Base-by-base conservation (phyloP, 2,329 filamentous ascomycete genomes). In the Mollisia scopiformis region DNA sequence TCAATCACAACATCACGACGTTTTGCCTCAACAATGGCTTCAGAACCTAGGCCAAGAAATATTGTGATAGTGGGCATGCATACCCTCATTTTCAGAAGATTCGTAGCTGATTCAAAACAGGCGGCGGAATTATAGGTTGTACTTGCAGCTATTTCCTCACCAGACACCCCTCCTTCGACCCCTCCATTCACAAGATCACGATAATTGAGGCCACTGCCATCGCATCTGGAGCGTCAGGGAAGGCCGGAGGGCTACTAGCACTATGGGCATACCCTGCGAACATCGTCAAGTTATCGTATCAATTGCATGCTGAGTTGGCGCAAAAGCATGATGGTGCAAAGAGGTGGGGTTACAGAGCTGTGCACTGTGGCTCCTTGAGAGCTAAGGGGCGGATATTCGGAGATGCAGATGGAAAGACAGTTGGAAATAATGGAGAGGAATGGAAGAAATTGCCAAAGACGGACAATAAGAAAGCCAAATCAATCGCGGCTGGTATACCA, bases 111-210 rank as follows among this genome's bases (percentile, higher is more conserved):
- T 27, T 35, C 8, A 19, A 43, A 19, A 23, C 23, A 74, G 72
- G 94, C 68, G 94, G 93, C 68, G 94, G 94, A 69, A 93, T 98
- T 65, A 96, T 98, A 70, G 95, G 95, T 71, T 90, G 88, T 74
- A 95, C 92, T 53, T 93, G 91, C 5, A 93, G 94, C 60, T 98
- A 98, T 76, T 98, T 88, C 73, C 81, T 98, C 46, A 95, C 93
- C 2, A 88, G 91, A 65, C 93, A 98, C 74, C 88, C 91, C 28
- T 87, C 84, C 30, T 98, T 91, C 78, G 84, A 95, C 74, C 87
- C 88, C 43, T 77, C 84, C 23, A 84, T 85, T 56, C 91, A 97
- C 74, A 88, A 82, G 56, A 89, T 98, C 70, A 96, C 91, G 1
- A 81, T 99, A 30, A 82, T 98, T 57, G 95, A 99, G 80, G 93